Conservation (phyloP, 2,329 filamentous ascomycete species). For the Aspergillus sp. region DNA sequence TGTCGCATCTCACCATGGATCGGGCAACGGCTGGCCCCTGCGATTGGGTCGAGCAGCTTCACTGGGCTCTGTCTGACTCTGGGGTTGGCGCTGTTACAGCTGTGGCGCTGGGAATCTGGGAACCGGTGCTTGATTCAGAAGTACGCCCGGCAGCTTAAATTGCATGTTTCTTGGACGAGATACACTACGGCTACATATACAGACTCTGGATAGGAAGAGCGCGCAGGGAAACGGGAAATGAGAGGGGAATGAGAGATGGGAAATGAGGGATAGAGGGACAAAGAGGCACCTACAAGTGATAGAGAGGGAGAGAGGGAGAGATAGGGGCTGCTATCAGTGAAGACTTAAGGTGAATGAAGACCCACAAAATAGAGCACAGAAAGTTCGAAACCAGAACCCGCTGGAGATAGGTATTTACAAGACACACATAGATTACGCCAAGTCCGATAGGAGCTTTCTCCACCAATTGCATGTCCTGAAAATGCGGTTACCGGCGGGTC, state of each 20-base stretch:
- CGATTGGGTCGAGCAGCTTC: not conserved
- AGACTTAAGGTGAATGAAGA: not conserved
- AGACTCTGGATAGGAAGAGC: not conserved
- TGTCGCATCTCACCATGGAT: slow-evolving; percentile 9
- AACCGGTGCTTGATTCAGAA: not conserved
- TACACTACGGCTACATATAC: too few species aligned
- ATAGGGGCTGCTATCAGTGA: not conserved
- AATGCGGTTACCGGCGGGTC: not conserved
- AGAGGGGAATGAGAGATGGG: not conserved
- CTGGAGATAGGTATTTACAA: not conserved
- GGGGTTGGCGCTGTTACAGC: not conserved
- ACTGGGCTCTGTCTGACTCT: not conserved
- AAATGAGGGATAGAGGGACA: not conserved
- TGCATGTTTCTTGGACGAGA: too few species aligned
- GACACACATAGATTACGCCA: not conserved
- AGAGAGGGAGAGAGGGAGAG: not conserved
- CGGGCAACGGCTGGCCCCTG: slow-evolving; percentile 8
- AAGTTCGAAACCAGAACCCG: not conserved
- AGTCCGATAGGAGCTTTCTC: slow-evolving; percentile 1
- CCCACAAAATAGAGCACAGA: not conserved
- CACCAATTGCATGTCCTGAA: not conserved
- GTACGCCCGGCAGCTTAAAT: too few species aligned
- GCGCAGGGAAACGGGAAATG: not conserved
- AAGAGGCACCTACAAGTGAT: not conserved
- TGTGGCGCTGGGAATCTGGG: not conserved